Evolutionary conservation across 2,329 filamentous ascomycete genomes (phyloP), one percentile per base, ranked within the genome.

Genomic region (Rhynchosporium secalis): DNA sequence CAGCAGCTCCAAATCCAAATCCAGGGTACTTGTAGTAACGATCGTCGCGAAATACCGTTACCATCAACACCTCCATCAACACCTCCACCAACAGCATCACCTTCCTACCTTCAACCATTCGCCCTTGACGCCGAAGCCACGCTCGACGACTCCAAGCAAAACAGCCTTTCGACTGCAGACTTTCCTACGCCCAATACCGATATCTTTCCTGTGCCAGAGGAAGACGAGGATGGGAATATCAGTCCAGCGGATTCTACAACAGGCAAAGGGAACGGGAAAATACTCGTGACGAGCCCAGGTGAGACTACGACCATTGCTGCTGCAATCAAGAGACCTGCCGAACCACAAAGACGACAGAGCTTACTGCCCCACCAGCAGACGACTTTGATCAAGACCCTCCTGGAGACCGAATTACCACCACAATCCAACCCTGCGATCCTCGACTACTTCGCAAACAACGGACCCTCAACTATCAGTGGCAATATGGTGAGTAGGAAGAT

Each of bases 401-500:
- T 87, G 65, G 78, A 81, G 67, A 70, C 72, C 10, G 70, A 72
- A 26, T 67, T 71, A n/a, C 71, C 76, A 8, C 66, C 69, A 66
- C 73, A 72, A 68, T 67, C 72, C 65, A 66, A 68, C 75, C 74
- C 73, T 74, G 61, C 65, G 57, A 64, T 63, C 62, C 58, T 68
- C 49, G 73, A 74, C 62, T 74, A 73, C 64, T 76, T 75, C 62
- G 65, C 70, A 1, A 49, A 56, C 29, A 67, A 72, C 69, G 71
- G 66, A 31, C 70, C 70, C 4, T 65, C 69, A 58, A 70, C 70
- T 46, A 72, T 71, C 58, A 72, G 67, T 62, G 62, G 66, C 20
- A 70, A 71, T 33, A 87, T 87, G 85, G 78, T 84, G 68, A 86
- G 83, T 62, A 84, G 91, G 74, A 97, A 96, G 81, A 87, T 98